Conservation (phyloP, 345 rosid genomes). For the Carallia pectinifolia region DNA sequence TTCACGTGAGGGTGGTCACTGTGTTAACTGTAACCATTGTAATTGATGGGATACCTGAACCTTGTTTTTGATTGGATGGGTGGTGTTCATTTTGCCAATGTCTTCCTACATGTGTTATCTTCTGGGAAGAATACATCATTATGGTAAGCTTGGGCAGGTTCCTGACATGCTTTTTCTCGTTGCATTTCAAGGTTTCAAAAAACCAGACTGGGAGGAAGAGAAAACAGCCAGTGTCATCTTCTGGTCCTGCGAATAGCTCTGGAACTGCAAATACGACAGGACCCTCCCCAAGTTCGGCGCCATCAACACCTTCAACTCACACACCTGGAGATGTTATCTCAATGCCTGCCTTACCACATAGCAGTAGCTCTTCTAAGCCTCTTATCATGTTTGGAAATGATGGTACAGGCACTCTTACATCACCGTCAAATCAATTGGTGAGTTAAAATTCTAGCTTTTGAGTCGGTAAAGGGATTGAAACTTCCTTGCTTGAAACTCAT, state of each 20-base stretch:
- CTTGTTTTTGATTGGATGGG: background rate
- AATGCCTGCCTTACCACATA: slow-evolving; percentile 82
- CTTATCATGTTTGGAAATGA: slow-evolving; percentile 72
- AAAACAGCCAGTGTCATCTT: slow-evolving; percentile 95
- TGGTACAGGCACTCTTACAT: slow-evolving; percentile 78
- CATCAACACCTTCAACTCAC: slow-evolving; percentile 97
- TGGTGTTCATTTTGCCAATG: background rate
- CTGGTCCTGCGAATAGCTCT: slow-evolving; percentile 98
- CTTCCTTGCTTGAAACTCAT: slow-evolving; percentile 44
- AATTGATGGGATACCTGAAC: background rate
- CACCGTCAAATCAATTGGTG: slow-evolving; percentile 93
- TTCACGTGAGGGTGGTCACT: background rate
- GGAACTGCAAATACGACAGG: slow-evolving; percentile 99
- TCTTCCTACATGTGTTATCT: background rate
- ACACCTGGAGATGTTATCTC: slow-evolving; percentile 94
- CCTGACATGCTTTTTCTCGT: slow-evolving; percentile 34
- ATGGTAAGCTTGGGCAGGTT: slow-evolving; percentile 15
- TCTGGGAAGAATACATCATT: background rate
- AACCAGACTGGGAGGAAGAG: slow-evolving; percentile 93
- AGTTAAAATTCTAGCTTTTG: slow-evolving; percentile 32
- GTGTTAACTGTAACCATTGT: background rate
- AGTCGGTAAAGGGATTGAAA: slow-evolving; percentile 28
- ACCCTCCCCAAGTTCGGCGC: slow-evolving; percentile 98
- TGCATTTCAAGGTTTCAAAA: slow-evolving; percentile 71
- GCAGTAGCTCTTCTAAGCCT: slow-evolving; percentile 81